These are phyloP conservation scores for Furcasterigmium furcatum DNA, from an alignment of 2,329 filamentous ascomycete species.

Conservation along the genomic window DNA sequence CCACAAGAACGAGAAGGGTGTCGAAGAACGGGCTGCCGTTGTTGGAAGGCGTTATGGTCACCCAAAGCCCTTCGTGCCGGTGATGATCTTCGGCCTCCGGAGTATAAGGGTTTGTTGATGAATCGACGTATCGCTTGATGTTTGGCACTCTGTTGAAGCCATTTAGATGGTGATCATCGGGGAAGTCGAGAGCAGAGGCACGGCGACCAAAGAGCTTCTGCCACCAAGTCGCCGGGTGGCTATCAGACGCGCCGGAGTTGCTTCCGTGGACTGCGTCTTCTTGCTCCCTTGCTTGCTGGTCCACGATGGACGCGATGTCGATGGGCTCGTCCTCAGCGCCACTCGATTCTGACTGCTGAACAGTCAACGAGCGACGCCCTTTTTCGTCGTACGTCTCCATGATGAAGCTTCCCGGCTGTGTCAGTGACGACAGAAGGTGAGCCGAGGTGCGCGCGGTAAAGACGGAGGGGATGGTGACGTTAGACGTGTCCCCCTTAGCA, in stretches of 20 bases:
- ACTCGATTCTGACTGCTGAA: slow-evolving; percentile 42
- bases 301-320: background rate
- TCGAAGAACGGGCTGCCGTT: slow-evolving; percentile 93
- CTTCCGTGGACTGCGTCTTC: too few relatives aligned
- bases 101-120: too few relatives aligned
- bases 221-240: background rate
- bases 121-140: too few relatives aligned
- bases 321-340: background rate
- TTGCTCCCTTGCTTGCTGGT: too few relatives aligned
- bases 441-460: slow-evolving; percentile 96
- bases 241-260: too few relatives aligned
- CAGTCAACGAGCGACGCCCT: slow-evolving; percentile 51
- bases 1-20: slow-evolving; percentile 91
- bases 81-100: slow-evolving; percentile 26
- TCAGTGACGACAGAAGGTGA: slow-evolving; percentile 83
- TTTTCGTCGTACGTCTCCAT: slow-evolving; percentile 59
- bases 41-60: slow-evolving; percentile 90
- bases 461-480: slow-evolving; percentile 87
- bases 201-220: background rate
- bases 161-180: too few relatives aligned
- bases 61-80: slow-evolving; percentile 80
- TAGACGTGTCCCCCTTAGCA: slow-evolving; percentile 92
- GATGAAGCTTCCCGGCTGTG: slow-evolving; percentile 66
- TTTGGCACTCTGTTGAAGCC: too few relatives aligned
- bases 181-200: background rate